These are phyloP conservation scores for Malus sieversii DNA, from an alignment of 306 rosid genomes.

Conservation along the genomic window DNA sequence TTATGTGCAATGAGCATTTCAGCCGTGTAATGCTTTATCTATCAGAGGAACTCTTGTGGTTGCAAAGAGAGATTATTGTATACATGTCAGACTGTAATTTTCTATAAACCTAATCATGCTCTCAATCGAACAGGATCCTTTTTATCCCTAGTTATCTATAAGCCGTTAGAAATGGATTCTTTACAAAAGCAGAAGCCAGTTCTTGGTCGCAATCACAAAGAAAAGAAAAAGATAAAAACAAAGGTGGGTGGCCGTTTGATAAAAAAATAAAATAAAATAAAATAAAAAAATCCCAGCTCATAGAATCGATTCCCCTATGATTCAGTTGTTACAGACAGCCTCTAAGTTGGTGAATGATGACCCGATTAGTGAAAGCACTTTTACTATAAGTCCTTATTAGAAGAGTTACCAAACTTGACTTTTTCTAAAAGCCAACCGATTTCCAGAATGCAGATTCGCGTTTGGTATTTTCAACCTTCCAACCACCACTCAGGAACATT, in stretches of 20 bases:
- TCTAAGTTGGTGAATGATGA: constrained; percentile 10
- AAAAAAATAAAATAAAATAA: constrained; percentile 1
- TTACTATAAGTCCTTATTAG: neutral
- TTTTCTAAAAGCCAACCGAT: constrained; percentile 6
- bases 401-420: constrained; percentile 13
- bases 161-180: neutral
- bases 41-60: too few species aligned
- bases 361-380: constrained; percentile 2
- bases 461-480: constrained; percentile 19
- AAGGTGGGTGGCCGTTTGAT: constrained; percentile 15
- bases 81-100: too few species aligned
- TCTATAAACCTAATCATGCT: too few species aligned
- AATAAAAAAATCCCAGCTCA: neutral
- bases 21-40: too few species aligned
- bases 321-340: constrained; percentile 24
- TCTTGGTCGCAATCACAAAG: neutral
- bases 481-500: neutral
- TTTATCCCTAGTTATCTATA: neutral
- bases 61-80: too few species aligned
- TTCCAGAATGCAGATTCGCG: constrained; percentile 11
- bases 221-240: neutral
- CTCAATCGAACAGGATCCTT: neutral
- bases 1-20: too few species aligned
- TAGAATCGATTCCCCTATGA: constrained; percentile 1
- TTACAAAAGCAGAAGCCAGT: neutral